Evolutionary conservation across 257 asterid species (phyloP).

Genomic region (Capsicum chinense): DNA sequence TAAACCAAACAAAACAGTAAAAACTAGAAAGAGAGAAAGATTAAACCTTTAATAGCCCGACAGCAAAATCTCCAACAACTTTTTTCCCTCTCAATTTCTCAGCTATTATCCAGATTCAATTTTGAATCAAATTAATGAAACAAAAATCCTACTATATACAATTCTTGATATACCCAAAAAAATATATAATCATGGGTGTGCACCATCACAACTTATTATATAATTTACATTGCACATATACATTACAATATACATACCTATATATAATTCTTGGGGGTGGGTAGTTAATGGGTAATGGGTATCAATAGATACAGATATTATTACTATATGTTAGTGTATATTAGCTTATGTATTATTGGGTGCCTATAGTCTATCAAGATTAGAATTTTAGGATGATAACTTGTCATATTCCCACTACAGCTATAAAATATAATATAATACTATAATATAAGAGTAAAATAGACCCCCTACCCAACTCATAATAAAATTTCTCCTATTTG

Average conservation of each 20-base stretch:
- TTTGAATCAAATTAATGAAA: constrained; percentile 43
- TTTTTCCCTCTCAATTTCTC: neutral
- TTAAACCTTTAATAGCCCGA: neutral
- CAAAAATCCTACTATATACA: neutral
- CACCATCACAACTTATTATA: constrained; percentile 20
- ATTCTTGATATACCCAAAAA: neutral
- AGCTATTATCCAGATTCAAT: constrained; percentile 42
- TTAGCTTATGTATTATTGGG: constrained; percentile 31
- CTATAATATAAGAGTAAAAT: neutral
- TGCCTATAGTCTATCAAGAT: constrained; percentile 39
- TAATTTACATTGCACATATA: neutral
- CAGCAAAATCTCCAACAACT: constrained; percentile 22
- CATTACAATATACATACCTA: constrained; percentile 27
- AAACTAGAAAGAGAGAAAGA: constrained; percentile 9
- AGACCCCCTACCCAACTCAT: neutral
- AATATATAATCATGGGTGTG: neutral
- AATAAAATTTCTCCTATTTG: neutral
- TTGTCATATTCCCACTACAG: constrained; percentile 54
- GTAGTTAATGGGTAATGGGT: neutral
- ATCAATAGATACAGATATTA: neutral
- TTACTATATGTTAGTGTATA: constrained; percentile 33
- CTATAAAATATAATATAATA: neutral
- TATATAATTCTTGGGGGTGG: constrained; percentile 20
- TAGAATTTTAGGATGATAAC: constrained; percentile 29
- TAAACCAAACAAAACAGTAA: constrained; percentile 19